These are phyloP conservation scores for Ceratocystis smalleyi DNA, from an alignment of 2,329 filamentous ascomycete genomes.

Conservation along the genomic window DNA sequence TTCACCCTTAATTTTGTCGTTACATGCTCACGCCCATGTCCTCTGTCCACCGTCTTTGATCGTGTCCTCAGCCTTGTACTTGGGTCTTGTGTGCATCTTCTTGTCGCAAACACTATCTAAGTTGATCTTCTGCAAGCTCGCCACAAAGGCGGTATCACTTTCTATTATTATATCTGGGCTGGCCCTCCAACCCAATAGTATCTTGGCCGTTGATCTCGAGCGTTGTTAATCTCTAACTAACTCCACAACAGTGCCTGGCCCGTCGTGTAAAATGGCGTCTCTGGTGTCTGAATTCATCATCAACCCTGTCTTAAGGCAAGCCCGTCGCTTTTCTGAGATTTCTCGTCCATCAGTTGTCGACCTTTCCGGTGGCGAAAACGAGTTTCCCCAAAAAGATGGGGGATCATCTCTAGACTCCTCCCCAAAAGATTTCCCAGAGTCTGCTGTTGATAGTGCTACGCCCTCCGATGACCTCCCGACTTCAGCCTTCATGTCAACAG, in stretches of 20 bases:
- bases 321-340: slow-evolving; percentile 44
- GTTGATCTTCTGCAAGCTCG: not conserved
- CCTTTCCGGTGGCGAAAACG: slow-evolving; percentile 25
- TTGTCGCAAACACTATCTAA: not conserved
- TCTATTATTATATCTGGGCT: not conserved
- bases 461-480: not conserved
- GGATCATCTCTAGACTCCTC: not conserved
- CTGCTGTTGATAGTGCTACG: not conserved
- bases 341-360: slow-evolving; percentile 25
- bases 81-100: not conserved
- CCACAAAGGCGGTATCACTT: not conserved
- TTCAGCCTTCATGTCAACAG: not conserved
- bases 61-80: not conserved
- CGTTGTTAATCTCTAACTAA: not conserved
- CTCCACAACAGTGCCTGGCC: not conserved
- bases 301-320: slow-evolving; percentile 50
- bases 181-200: not conserved
- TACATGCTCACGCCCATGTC: not conserved
- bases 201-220: not conserved
- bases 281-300: slow-evolving; percentile 50
- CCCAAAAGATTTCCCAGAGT: not conserved
- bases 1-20: not conserved
- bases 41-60: not conserved
- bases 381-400: slow-evolving; percentile 21
- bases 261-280: slow-evolving; percentile 36